These are phyloP conservation scores for Pichia kluyveri DNA, from an alignment of 805 yeast genomes.

Conservation along the genomic window DNA sequence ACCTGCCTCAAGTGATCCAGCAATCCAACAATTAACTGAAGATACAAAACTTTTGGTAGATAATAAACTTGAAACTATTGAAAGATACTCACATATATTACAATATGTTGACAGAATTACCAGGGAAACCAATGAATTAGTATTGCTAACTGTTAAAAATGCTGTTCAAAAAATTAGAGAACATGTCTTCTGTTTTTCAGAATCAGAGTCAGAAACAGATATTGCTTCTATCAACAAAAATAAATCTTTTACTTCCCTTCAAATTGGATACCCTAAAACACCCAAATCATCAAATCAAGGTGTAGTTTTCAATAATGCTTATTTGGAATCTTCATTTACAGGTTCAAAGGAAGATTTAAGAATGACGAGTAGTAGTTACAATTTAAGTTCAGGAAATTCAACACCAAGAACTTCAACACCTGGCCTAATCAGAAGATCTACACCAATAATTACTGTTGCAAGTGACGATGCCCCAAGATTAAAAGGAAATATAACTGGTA, in stretches of 20 bases:
- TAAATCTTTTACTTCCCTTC: neutral
- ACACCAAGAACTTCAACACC: slow-evolving; percentile 14
- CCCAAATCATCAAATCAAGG: slow-evolving; percentile 2
- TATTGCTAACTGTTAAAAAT: slow-evolving; percentile 51
- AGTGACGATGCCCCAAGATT: slow-evolving; percentile 9
- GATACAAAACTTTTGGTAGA: slow-evolving; percentile 58
- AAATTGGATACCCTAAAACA: slow-evolving; percentile 11
- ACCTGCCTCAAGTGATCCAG: slow-evolving; percentile 55
- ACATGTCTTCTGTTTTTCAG: slow-evolving; percentile 17
- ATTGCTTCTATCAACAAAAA: neutral
- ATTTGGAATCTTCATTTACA: slow-evolving; percentile 11
- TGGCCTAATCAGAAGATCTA: slow-evolving; percentile 12
- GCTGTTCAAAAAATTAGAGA: slow-evolving; percentile 49
- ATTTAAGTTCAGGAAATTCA: slow-evolving; percentile 13
- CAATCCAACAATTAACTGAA: slow-evolving; percentile 48
- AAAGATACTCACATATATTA: slow-evolving; percentile 63
- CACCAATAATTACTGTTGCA: slow-evolving; percentile 21
- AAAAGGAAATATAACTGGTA: neutral
- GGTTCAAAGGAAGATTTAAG: slow-evolving; percentile 1
- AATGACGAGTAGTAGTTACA: neutral
- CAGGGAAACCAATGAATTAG: slow-evolving; percentile 65
- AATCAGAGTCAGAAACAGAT: slow-evolving; percentile 16
- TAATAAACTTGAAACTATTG: slow-evolving; percentile 60
- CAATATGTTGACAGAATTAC: slow-evolving; percentile 70
- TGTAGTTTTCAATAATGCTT: slow-evolving; percentile 17